phyloP scores from a whole-genome alignment of 805 yeast species.

The Myxozyma sirexii region DNA sequence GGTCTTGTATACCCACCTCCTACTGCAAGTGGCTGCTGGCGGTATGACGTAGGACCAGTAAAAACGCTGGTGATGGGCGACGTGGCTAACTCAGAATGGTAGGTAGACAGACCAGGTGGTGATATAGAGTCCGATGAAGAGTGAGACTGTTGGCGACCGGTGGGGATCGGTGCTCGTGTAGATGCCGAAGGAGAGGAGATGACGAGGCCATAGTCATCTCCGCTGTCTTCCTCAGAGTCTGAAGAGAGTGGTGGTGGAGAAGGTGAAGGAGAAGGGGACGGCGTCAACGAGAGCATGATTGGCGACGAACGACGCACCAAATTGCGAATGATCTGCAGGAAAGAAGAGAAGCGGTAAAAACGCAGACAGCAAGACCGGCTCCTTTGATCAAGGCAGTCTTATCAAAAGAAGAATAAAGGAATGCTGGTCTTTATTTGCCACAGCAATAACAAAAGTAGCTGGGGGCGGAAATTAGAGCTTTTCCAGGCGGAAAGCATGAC shows the following conservation, averaged over 20 bases:
- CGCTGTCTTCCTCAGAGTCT: constrained; percentile 6
- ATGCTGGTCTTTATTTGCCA: no score
- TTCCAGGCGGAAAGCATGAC: no score
- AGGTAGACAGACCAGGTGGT: constrained; percentile 28
- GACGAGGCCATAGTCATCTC: constrained; percentile 2
- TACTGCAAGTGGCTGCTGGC: constrained; percentile 3
- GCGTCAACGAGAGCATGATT: constrained; percentile 20
- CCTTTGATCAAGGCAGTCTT: no score
- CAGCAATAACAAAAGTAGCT: no score
- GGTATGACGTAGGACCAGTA: constrained; percentile 7
- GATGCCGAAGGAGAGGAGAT: constrained; percentile 4
- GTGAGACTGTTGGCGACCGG: background rate
- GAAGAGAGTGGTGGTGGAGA: constrained; percentile 17
- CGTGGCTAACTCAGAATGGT: constrained; percentile 34
- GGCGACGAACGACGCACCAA: no score
- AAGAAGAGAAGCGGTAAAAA: no score
- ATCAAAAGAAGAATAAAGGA: no score
- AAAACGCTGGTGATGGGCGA: constrained; percentile 32
- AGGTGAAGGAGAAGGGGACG: constrained; percentile 23
- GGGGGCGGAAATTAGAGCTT: no score
- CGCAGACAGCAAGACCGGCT: no score
- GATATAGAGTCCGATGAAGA: constrained; percentile 11
- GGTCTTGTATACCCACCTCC: constrained; percentile 22
- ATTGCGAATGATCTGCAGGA: no score
- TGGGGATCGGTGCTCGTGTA: background rate